Conservation (phyloP, 2,329 filamentous ascomycete species). For the Zopfia rhizophila region DNA sequence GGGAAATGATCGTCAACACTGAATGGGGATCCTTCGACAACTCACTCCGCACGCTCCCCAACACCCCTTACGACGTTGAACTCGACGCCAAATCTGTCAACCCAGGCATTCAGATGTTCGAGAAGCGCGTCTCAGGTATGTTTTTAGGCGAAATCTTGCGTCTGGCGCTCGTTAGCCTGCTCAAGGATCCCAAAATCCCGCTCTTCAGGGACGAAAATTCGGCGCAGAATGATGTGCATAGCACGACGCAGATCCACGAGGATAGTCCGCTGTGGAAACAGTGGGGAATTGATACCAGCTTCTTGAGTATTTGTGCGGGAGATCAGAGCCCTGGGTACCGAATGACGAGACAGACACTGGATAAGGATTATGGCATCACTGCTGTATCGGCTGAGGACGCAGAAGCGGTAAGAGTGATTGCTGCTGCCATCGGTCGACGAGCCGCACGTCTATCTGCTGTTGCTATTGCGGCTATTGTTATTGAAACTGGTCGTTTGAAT, state of each 20-base stretch:
- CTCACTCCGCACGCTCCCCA: conserved; percentile 85
- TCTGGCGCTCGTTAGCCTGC: conserved; percentile 76
- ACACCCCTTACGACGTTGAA: conserved; percentile 81
- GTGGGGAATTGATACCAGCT: conserved; percentile 91
- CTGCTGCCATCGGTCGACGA: conserved; percentile 85
- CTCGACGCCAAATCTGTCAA: conserved; percentile 86
- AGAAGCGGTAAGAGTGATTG: conserved; percentile 84
- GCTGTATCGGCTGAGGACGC: conserved; percentile 85
- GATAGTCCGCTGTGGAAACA: conserved; percentile 75
- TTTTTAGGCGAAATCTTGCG: conserved; percentile 95
- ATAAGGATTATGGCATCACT: conserved; percentile 79
- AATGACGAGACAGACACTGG: conserved; percentile 79
- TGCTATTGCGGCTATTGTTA: conserved; percentile 83
- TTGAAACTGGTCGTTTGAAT: conserved; percentile 79
- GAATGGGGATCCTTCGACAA: conserved; percentile 99
- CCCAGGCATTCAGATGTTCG: conserved; percentile 97
- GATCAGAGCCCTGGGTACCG: conserved; percentile 79
- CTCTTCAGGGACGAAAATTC: conserved; percentile 83
- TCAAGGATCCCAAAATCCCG: conserved; percentile 72
- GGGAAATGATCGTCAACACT: conserved; percentile 97
- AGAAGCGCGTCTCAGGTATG: conserved; percentile 98
- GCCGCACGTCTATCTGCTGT: conserved; percentile 89
- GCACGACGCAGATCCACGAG: conserved; percentile 69
- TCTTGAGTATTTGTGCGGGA: conserved; percentile 86
- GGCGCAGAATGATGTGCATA: conserved; percentile 72